These are phyloP conservation scores for Fusarium algeriense DNA, from an alignment of 2,329 filamentous ascomycete species.

Conservation along the genomic window DNA sequence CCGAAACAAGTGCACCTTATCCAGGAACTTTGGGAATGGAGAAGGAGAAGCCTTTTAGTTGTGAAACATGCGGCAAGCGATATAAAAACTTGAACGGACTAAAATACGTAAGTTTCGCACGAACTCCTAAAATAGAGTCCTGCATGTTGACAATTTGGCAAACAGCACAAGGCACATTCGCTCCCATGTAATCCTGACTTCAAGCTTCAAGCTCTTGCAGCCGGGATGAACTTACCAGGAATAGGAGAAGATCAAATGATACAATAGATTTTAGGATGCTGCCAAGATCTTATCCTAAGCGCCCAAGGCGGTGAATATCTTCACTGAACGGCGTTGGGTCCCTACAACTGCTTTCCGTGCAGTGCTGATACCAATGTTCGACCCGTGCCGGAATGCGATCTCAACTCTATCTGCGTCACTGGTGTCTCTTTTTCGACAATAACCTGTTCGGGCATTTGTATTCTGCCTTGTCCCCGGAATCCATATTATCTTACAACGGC, in stretches of 20 bases:
- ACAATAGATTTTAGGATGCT: slow-evolving; percentile 42
- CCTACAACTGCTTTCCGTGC: slow-evolving; percentile 6
- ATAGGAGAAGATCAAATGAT: slow-evolving; percentile 61
- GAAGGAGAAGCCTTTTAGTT: slow-evolving; percentile 99
- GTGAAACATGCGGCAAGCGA: slow-evolving; percentile 95
- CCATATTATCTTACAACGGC: slow-evolving; percentile 39
- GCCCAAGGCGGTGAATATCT: background rate
- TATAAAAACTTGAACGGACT: slow-evolving; percentile 99
- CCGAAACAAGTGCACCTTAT: slow-evolving; percentile 92
- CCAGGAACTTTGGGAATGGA: slow-evolving; percentile 99
- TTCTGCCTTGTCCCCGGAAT: slow-evolving; percentile 14
- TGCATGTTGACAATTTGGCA: slow-evolving; percentile 49
- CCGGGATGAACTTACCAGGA: slow-evolving; percentile 57
- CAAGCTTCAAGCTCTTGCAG: slow-evolving; percentile 60
- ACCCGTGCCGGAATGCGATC: slow-evolving; percentile 36
- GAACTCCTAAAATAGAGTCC: background rate
- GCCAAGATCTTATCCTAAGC: background rate
- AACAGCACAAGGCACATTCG: slow-evolving; percentile 81
- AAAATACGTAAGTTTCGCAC: slow-evolving; percentile 78
- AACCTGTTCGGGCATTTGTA: slow-evolving; percentile 23
- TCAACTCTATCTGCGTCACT: slow-evolving; percentile 17
- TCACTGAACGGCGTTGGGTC: background rate
- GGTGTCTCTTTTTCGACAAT: slow-evolving; percentile 38
- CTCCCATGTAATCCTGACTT: slow-evolving; percentile 90
- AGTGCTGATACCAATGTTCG: slow-evolving; percentile 9